Percentiles rank a stretch among this genome's conserved stretches.
Conservation (phyloP, 441 rosid species). For the Arabidopsis hybrid region DNA sequence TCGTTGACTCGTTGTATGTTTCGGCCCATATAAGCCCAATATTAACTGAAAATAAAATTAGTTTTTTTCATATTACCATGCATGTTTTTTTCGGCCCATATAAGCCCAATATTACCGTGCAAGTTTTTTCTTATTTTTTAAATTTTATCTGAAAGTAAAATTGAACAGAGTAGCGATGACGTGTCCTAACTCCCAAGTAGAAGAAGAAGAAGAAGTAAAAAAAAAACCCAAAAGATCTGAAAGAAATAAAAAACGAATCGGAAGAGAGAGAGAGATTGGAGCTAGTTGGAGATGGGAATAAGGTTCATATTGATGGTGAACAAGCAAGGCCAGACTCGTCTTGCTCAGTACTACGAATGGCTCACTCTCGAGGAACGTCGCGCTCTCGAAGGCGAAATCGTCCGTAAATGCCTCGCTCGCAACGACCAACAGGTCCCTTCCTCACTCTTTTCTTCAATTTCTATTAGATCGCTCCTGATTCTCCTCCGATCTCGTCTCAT, state of each 20-base stretch:
- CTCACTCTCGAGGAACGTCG: conserved; percentile 98
- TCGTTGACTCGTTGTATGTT: too few relatives aligned
- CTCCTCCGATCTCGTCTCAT: conserved; percentile 22
- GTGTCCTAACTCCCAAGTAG: background rate
- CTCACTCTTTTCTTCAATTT: background rate
- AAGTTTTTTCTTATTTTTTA: too few relatives aligned
- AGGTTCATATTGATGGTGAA: conserved; percentile 92
- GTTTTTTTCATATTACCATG: too few relatives aligned
- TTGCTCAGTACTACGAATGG: conserved; percentile 99
- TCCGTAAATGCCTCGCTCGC: conserved; percentile 99
- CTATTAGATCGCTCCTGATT: background rate
- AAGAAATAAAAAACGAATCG: background rate
- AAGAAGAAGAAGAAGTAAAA: background rate
- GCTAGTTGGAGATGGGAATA: conserved; percentile 68
- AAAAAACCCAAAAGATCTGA: conserved; percentile 9
- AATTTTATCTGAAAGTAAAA: too few relatives aligned
- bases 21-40: too few relatives aligned
- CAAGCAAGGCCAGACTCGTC: conserved; percentile 98
- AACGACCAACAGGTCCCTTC: conserved; percentile 83
- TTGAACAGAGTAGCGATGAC: conserved; percentile 11
- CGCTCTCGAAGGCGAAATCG: conserved; percentile 98
- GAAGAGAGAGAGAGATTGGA: conserved; percentile 2
- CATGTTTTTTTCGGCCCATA: too few relatives aligned
- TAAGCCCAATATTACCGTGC: too few relatives aligned
- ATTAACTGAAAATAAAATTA: too few relatives aligned